Base-by-base conservation (phyloP, 495 filamentous ascomycete species). In the Penicillium samsonianum region DNA sequence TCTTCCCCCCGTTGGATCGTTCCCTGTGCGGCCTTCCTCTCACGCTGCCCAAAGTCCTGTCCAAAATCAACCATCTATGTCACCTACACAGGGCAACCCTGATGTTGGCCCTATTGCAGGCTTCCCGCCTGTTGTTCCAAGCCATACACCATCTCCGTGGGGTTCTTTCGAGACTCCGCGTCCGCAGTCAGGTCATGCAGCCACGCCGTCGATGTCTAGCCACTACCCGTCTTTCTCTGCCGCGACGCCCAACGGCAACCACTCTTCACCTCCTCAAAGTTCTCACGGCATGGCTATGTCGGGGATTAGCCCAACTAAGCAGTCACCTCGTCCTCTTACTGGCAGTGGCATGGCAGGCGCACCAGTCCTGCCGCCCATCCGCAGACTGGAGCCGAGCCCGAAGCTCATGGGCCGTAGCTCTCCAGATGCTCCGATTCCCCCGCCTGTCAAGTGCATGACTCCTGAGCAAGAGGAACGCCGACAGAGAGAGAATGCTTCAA, bases 261-360 rank as follows among this genome's bases (percentile, higher is more conserved):
- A 73, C 35, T 78, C 75, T 7, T 74, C 76, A 11, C 69, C 78
- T 41, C 74, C 74, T 11, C 79, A 77, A 17, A 75, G 72, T 40
- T 73, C 80, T 57, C 66, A 83, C 78, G 81, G 82, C 51, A 78
- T 88, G 41, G 61, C 77, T 22, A 72, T 77, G 38, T 86, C 84
- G 5, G 90, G 89, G 6, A 71, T 91, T 35, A 92, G 90, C 17
- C 90, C 90, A 5, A 87, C 82, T 40, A 95, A 95, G 67, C 86
- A 91, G 38, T 80, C 79, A 5, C 76, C 80, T 41, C 79, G 81
- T 16, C 78, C 80, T 2, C 55, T 75, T 35, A 79, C 80, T 14
- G 75, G 75, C 11, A 74, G 78, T 19, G 71, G 71, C 43, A 66
- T 82, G 28, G 70, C 74, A 7, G 73, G 76, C 8, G 75, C 76